Evolutionary conservation across 2,329 filamentous ascomycete species (phyloP).

Genomic region (Fusarium transvaalense): DNA sequence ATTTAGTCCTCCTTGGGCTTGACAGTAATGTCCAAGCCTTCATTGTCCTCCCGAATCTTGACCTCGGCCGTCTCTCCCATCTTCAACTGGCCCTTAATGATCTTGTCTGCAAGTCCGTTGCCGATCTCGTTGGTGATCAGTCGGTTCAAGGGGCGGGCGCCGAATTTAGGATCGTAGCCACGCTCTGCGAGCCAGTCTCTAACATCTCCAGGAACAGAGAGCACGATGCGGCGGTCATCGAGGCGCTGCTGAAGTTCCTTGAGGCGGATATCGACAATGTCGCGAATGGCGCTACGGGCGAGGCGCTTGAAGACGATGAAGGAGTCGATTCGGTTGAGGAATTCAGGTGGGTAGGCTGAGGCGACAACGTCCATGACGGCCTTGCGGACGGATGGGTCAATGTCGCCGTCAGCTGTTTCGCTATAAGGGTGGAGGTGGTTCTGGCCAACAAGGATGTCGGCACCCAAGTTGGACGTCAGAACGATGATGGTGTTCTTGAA

Average conservation of each 20-base stretch:
- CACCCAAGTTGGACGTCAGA: slow-evolving; percentile 93
- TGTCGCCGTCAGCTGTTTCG: slow-evolving; percentile 73
- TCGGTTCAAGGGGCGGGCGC: slow-evolving; percentile 89
- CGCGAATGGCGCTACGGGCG: slow-evolving; percentile 80
- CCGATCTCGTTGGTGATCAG: slow-evolving; percentile 91
- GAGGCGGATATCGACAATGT: slow-evolving; percentile 94
- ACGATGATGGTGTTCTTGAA: slow-evolving; percentile 98
- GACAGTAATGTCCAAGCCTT: slow-evolving; percentile 65
- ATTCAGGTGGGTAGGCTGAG: slow-evolving; percentile 84
- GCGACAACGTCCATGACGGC: slow-evolving; percentile 92
- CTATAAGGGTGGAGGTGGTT: slow-evolving; percentile 74
- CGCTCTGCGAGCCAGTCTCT: slow-evolving; percentile 89
- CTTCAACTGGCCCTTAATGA: slow-evolving; percentile 87
- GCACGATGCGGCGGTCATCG: slow-evolving; percentile 84
- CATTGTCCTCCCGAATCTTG: slow-evolving; percentile 71
- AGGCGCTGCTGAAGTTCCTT: slow-evolving; percentile 85
- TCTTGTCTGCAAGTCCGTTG: slow-evolving; percentile 89
- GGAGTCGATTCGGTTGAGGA: slow-evolving; percentile 95
- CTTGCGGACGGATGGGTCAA: slow-evolving; percentile 78
- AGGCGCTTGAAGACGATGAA: slow-evolving; percentile 97
- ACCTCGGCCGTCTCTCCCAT: slow-evolving; percentile 80
- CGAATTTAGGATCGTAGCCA: slow-evolving; percentile 92
- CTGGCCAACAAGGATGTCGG: slow-evolving; percentile 86
- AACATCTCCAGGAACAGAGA: slow-evolving; percentile 78
- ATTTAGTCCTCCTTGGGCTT: slow-evolving; percentile 38